Conservation (phyloP, 352 stramenopile species). For the Blastocystis sp. region DNA sequence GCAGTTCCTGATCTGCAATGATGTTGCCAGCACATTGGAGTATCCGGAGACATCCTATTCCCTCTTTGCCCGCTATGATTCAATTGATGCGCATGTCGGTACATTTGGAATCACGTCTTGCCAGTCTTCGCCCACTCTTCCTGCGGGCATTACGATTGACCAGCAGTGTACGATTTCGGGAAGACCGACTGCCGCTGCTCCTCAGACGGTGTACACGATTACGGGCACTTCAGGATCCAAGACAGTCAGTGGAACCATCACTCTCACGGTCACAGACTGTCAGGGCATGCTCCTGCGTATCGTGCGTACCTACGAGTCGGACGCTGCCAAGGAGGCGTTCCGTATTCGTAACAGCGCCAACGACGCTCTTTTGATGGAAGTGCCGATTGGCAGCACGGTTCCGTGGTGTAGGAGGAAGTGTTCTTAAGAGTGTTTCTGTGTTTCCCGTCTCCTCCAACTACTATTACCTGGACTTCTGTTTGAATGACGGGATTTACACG, state of each 20-base stretch:
- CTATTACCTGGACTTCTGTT: not conserved
- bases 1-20: not conserved
- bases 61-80: not conserved
- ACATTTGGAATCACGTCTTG: not conserved
- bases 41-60: not conserved
- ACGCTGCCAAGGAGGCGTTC: not conserved
- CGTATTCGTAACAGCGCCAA: not conserved
- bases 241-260: not conserved
- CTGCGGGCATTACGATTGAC: not conserved
- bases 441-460: not conserved
- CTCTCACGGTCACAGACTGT: not conserved
- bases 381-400: not conserved
- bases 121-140: not conserved
- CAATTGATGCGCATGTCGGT: no score
- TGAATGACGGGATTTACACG: not conserved
- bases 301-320: not conserved
- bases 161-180: not conserved
- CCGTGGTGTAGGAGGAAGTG: not conserved
- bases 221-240: not conserved
- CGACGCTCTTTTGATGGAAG: not conserved
- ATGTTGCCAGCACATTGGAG: no score
- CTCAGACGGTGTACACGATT: slow-evolving; percentile 1
- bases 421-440: no score
- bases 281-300: not conserved
- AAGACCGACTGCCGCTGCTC: not conserved